Evolutionary conservation across 768 basidiomycete genomes (phyloP), one percentile per base, ranked within the genome.

Genomic region (Sarcodon aspratus): DNA sequence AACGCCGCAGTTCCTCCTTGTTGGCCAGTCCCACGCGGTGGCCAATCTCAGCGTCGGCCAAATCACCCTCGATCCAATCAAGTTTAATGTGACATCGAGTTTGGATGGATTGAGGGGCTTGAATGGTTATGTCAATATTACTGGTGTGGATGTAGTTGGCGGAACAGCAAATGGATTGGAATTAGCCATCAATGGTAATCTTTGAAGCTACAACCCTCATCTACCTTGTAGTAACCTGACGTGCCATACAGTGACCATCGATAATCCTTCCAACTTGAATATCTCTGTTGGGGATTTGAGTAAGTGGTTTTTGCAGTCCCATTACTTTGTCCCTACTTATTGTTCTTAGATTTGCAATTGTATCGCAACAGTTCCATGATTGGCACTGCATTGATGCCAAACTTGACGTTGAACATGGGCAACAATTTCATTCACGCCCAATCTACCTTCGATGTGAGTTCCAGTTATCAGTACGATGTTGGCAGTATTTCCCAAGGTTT

Each of bases 21-120:
- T 78, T 42, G 83, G 83, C 33, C 67, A 72, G 52, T 78, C 82
- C 47, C 67, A 69, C 15, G 76, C 84, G 3, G 62, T 82, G 8
- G 77, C 82, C 17, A 79, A 71, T 52, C 71, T 72, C 57, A 76
- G 73, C 57, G 69, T 85, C 47, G 84, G 84, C 36, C 68, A 74
- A 54, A 76, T 87, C 49, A 78, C 75, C n/a, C 69, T 87, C 7
- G 74, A 82, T 58, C 73, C 80, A 6, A 85, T 87, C 61, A 76
- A 75, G 49, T 81, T 87, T 59, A 77, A 85, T 53, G 83, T 85
- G 3, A 69, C 80, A 7, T 78, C 80, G 5, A 69, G 66, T 12
- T 62, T 87, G 44, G 63, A 68, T 17, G 85, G 85, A 33, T 61
- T 87, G 10, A 70, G 71, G 56, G 82, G 83, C 31, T 61, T 86